phyloP scores from a whole-genome alignment of 345 rosid genomes.

The Citrus glauca region DNA sequence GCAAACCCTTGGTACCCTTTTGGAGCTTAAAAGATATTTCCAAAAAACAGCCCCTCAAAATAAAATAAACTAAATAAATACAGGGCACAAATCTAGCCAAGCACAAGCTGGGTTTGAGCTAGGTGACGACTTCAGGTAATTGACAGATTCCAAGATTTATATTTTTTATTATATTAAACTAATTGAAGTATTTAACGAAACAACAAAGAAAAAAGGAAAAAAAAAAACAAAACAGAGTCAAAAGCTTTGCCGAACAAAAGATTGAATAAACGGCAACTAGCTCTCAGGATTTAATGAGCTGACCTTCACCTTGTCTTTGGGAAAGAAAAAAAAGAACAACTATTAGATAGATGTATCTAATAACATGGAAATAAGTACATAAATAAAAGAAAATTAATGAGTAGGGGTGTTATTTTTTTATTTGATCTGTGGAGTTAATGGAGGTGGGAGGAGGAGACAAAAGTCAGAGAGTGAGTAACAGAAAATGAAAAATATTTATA shows the following conservation, averaged over 20 bases:
- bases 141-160: slow-evolving; percentile 24
- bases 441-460: too few species aligned
- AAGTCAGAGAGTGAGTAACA: too few species aligned
- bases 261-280: not conserved
- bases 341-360: not conserved
- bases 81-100: slow-evolving; percentile 17
- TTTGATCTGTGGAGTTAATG: too few species aligned
- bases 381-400: too few species aligned
- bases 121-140: slow-evolving; percentile 23
- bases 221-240: not conserved
- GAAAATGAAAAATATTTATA: too few species aligned
- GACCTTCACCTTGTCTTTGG: not conserved
- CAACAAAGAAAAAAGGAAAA: not conserved
- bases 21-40: not conserved
- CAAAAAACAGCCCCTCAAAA: not conserved
- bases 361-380: too few species aligned
- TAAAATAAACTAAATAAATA: not conserved
- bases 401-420: too few species aligned
- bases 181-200: not conserved
- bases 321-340: not conserved
- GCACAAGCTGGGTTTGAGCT: slow-evolving; percentile 23
- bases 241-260: not conserved
- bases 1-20: slow-evolving; percentile 11
- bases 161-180: not conserved
- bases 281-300: not conserved